Percentiles rank a stretch among this genome's conserved stretches.
These are phyloP conservation scores for Xerocomellus chrysenteron DNA, from an alignment of 768 basidiomycete species.

Conservation along the genomic window DNA sequence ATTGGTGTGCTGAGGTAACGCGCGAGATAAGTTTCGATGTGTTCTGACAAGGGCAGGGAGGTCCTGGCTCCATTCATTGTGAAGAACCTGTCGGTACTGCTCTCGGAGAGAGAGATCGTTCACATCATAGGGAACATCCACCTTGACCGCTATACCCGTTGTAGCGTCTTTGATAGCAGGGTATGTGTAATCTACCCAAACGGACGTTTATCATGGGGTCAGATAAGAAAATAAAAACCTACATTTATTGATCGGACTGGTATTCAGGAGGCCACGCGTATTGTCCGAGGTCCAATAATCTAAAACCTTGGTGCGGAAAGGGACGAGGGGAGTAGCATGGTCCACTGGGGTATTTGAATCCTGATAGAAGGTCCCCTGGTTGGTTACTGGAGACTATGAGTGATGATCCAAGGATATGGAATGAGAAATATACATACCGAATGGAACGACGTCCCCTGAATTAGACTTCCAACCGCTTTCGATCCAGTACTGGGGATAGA, in stretches of 20 bases:
- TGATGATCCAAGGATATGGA: not conserved
- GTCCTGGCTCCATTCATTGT: slow-evolving; percentile 1
- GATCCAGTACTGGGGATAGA: slow-evolving; percentile 20
- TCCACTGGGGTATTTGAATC: not conserved
- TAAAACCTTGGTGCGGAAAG: slow-evolving; percentile 9
- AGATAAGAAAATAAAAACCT: not conserved
- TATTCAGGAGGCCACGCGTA: not conserved
- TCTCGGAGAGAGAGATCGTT: slow-evolving; percentile 1
- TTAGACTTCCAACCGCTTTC: slow-evolving; percentile 10
- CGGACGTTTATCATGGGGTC: not conserved
- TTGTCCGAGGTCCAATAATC: slow-evolving; percentile 19
- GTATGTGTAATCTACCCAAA: slow-evolving; percentile 19
- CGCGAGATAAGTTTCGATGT: not conserved
- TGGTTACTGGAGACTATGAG: not conserved
- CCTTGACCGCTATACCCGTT: slow-evolving; percentile 6
- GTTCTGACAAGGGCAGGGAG: not conserved
- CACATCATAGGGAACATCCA: slow-evolving; percentile 12
- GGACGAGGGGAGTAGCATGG: not conserved
- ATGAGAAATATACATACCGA: slow-evolving; percentile 3
- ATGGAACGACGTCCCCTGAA: not conserved
- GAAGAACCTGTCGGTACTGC: slow-evolving; percentile 4
- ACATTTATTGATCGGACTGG: slow-evolving; percentile 4
- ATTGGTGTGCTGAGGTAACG: not conserved
- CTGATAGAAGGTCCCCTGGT: slow-evolving; percentile 1
- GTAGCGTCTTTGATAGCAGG: slow-evolving; percentile 13